These are phyloP conservation scores for Echinosophora koreensis DNA, from an alignment of 306 rosid genomes.

Conservation along the genomic window DNA sequence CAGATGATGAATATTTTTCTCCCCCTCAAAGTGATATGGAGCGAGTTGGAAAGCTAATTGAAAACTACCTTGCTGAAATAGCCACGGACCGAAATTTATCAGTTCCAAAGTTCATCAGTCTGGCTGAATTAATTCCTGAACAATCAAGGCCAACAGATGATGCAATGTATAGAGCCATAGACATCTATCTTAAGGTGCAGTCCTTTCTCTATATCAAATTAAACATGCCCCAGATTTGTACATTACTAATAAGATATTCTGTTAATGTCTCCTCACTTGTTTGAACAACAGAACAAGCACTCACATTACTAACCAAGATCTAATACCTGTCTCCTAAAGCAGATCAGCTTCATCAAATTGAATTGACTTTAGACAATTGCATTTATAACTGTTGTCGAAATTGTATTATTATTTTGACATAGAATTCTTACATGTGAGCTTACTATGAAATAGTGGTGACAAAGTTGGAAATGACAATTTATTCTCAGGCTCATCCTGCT, in stretches of 20 bases:
- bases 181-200: constrained; percentile 90
- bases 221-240: not conserved
- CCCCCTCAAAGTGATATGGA: constrained; percentile 66
- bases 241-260: not conserved
- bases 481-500: constrained; percentile 86
- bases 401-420: not conserved
- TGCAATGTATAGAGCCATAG: constrained; percentile 91
- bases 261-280: not conserved
- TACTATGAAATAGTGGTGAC: constrained; percentile 23
- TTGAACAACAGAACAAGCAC: not conserved
- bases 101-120: constrained; percentile 66
- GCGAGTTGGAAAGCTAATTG: constrained; percentile 83
- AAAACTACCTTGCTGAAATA: constrained; percentile 85
- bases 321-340: not conserved
- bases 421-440: not conserved
- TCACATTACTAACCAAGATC: not conserved
- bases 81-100: constrained; percentile 79
- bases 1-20: constrained; percentile 63
- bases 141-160: constrained; percentile 86
- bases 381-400: not conserved
- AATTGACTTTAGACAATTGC: constrained; percentile 4
- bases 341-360: not conserved
- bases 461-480: constrained; percentile 25
- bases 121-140: constrained; percentile 88
- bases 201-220: constrained; percentile 25